These are phyloP conservation scores for Ceratocystis eucalypticola DNA, from an alignment of 2,329 filamentous ascomycete genomes.

Conservation along the genomic window DNA sequence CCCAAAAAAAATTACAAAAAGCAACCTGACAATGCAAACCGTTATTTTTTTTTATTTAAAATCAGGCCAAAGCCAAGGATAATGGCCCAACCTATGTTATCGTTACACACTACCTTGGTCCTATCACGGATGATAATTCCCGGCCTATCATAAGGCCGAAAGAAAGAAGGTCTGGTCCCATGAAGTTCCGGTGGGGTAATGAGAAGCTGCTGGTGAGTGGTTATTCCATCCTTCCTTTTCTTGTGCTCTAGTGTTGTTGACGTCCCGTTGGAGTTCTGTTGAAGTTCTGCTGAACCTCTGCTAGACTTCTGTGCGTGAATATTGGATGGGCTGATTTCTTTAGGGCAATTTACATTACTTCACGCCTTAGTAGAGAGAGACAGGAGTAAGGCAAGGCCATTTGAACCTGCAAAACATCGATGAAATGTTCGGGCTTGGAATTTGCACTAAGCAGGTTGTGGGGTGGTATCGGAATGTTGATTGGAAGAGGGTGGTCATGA, in stretches of 20 bases:
- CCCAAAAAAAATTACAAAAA: not conserved
- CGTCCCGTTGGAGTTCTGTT: no score
- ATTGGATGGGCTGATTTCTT: no score
- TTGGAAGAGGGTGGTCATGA: not conserved
- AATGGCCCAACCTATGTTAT: not conserved
- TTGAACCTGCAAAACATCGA: not conserved
- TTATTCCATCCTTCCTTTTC: no score
- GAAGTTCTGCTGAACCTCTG: no score
- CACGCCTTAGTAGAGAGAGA: not conserved
- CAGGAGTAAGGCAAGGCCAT: not conserved
- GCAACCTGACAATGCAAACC: no score
- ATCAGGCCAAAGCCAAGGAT: no score
- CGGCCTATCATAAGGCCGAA: not conserved
- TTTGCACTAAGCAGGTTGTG: not conserved
- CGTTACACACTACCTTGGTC: not conserved
- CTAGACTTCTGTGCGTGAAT: no score
- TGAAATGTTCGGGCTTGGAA: not conserved
- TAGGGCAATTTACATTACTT: no score
- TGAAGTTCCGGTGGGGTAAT: slow-evolving; percentile 1
- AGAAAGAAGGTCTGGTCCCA: not conserved
- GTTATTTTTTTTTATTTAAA: no score
- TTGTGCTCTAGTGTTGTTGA: no score
- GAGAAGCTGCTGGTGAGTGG: no score
- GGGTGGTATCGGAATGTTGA: not conserved
- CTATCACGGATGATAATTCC: not conserved